These are phyloP conservation scores for Schizophyllum amplum DNA, from an alignment of 1,284 basidiomycete species.

Conservation along the genomic window DNA sequence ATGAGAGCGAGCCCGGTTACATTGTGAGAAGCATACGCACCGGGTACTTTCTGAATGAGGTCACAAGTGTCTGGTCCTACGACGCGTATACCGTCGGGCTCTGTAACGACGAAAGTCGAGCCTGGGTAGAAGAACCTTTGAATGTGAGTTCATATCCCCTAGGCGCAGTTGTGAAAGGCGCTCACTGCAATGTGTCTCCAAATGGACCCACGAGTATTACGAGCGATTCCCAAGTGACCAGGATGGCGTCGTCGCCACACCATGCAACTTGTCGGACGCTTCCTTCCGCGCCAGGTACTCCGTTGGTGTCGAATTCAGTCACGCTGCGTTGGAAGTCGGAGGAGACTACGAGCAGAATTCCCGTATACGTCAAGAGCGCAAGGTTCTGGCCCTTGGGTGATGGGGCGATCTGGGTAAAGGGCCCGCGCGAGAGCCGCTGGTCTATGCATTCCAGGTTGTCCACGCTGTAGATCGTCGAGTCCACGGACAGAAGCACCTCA, in stretches of 20 bases:
- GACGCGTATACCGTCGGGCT: conserved; percentile 83
- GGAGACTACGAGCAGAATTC: conserved; percentile 86
- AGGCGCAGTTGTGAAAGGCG: conserved; percentile 13
- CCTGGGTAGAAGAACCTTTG: conserved; percentile 76
- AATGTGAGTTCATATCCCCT: background rate
- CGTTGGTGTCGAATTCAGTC: conserved; percentile 73
- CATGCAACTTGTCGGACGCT: conserved; percentile 72
- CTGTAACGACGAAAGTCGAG: conserved; percentile 71
- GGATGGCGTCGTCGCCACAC: conserved; percentile 95
- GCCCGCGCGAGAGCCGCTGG: conserved; percentile 83
- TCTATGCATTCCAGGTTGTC: conserved; percentile 85
- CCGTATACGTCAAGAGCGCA: conserved; percentile 71
- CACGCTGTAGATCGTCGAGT: conserved; percentile 70
- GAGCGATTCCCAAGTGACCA: conserved; percentile 77
- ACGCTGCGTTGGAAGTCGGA: conserved; percentile 87
- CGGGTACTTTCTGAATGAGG: conserved; percentile 88
- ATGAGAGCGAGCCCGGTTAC: conserved; percentile 1
- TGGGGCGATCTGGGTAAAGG: conserved; percentile 80
- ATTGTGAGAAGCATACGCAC: conserved; percentile 30
- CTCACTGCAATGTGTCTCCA: conserved; percentile 81
- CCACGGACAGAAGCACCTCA: conserved; percentile 78
- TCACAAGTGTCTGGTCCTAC: conserved; percentile 78
- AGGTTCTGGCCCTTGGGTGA: conserved; percentile 94
- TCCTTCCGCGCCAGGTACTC: conserved; percentile 42
- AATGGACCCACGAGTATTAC: conserved; percentile 87